Evolutionary conservation across 2,329 filamentous ascomycete genomes (phyloP), one percentile per base, ranked within the genome.

Genomic region (Rhynchosporium agropyri): DNA sequence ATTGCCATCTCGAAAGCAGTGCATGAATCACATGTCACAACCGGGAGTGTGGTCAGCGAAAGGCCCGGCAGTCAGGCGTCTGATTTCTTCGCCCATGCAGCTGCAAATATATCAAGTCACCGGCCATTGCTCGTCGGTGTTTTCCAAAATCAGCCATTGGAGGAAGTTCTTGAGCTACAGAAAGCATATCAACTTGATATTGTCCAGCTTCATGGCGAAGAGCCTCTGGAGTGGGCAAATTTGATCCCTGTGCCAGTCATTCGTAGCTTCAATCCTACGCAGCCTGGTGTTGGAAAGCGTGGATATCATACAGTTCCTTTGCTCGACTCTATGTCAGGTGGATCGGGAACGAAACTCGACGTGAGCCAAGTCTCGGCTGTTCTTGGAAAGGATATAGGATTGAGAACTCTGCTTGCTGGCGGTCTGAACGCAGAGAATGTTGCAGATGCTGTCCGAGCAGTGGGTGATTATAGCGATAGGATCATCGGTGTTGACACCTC

Each of bases 201-300:
- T 59, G 91, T 99, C 6, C 95, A 99, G 74, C 84, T 99, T 2
- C 95, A 99, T 73, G 96, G 95, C 8, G 84, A 89, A 53, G 96
- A 99, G 74, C 94, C 95, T 2, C 72, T 97, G 3, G 95, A 99
- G 75, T 99, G 94, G 93, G 89, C 93, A 1, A 84, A 79, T 51
- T 78, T 90, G n/a, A 92, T 99, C 55, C 93, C 95, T 0, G 92
- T 97, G 0, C 95, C 95, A 0, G 93, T 99, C 4, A 87, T 99
- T 67, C 88, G 87, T 68, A 90, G 89, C 56, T 99, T 98, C 77
- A 86, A 87, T 59, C 92, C 92, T 0, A 84, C 83, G 2, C 80
- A 88, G 60, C 78, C 84, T 49, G 70, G 70, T 60, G 79, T 97
- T 51, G 86, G 86, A 7, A 78, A 83, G 48, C 84, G 92, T 61